A percentile compares a stretch with the other conserved stretches of the same genome.
phyloP scores from a whole-genome alignment of 148 eudicot species.

The Cornus kousa region DNA sequence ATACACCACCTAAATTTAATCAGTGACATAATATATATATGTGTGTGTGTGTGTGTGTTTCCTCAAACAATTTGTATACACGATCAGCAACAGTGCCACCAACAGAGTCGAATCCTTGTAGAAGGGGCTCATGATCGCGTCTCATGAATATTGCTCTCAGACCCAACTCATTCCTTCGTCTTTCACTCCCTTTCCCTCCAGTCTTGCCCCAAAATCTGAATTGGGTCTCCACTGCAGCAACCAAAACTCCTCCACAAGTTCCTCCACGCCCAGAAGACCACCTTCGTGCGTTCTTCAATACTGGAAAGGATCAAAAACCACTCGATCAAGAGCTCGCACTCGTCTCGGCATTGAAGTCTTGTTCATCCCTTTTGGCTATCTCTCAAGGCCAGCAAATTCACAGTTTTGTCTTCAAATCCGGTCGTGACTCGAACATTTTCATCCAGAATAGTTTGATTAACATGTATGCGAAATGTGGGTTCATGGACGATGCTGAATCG shows the following conservation, averaged over 20 bases:
- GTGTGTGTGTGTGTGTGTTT: too few relatives aligned
- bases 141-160: slow-evolving; percentile 41
- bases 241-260: slow-evolving; percentile 13
- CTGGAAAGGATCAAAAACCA: slow-evolving; percentile 3
- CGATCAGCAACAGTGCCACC: background rate
- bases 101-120: background rate
- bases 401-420: slow-evolving; percentile 45
- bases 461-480: slow-evolving; percentile 65
- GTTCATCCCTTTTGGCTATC: slow-evolving; percentile 43
- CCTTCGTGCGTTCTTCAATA: slow-evolving; percentile 30
- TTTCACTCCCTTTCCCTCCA: background rate
- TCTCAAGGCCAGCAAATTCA: slow-evolving; percentile 66
- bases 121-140: slow-evolving; percentile 16
- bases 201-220: slow-evolving; percentile 16
- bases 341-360: slow-evolving; percentile 59
- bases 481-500: slow-evolving; percentile 41
- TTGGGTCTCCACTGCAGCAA: slow-evolving; percentile 37
- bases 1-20: too few relatives aligned
- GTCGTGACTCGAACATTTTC: slow-evolving; percentile 56
- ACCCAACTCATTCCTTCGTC: slow-evolving; percentile 30
- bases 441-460: slow-evolving; percentile 75
- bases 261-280: slow-evolving; percentile 21
- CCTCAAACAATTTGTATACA: background rate
- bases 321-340: slow-evolving; percentile 43
- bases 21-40: too few relatives aligned